A percentile compares a stretch with the other conserved stretches of the same genome.
These are phyloP conservation scores for Stereum hirsutum DNA, from an alignment of 1,284 basidiomycete genomes.

Conservation along the genomic window DNA sequence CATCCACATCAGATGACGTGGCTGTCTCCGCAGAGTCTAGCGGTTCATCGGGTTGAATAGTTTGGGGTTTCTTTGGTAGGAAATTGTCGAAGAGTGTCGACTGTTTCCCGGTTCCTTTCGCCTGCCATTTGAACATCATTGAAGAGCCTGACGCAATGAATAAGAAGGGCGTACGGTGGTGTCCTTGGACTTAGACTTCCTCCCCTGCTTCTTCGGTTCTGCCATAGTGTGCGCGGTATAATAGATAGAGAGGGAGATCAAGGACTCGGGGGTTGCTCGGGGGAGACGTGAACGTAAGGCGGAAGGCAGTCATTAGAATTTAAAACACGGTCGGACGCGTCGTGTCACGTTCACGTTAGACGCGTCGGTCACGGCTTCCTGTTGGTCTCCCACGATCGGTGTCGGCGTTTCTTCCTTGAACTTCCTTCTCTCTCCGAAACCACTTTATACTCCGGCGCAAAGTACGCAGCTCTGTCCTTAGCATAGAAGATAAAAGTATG, in stretches of 20 bases:
- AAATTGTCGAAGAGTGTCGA: background rate
- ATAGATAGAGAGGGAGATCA: no score
- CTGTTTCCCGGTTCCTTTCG: background rate
- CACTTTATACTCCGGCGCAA: background rate
- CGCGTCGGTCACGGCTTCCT: background rate
- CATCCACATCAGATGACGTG: no score
- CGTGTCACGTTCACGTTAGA: no score
- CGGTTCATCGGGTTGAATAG: background rate
- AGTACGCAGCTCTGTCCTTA: background rate
- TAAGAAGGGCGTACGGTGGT: background rate
- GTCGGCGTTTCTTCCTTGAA: no score
- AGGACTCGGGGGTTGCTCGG: no score
- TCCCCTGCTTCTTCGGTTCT: background rate
- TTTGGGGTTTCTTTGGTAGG: background rate
- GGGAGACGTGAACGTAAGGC: no score
- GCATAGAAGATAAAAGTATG: slow-evolving; percentile 58
- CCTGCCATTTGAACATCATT: background rate
- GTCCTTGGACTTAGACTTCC: background rate
- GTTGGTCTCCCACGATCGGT: no score
- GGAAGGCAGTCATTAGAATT: no score
- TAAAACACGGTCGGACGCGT: no score
- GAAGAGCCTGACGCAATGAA: background rate
- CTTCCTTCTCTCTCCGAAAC: no score
- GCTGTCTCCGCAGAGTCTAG: background rate
- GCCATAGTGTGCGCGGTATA: no score